phyloP scores from a whole-genome alignment of 78 protist genomes.

The Speleostelium caveatum region DNA sequence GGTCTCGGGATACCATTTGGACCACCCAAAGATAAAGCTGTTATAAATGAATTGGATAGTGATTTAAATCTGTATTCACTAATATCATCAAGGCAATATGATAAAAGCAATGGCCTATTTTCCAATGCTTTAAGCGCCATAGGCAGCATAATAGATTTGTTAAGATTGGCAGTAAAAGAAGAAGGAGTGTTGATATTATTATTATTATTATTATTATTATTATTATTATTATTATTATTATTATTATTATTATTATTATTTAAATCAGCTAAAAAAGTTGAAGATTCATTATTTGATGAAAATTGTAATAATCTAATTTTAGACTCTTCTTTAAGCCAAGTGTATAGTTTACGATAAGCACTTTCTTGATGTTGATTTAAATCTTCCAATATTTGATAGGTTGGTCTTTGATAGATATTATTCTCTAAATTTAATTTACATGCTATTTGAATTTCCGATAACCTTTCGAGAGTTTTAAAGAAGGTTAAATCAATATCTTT shows the following conservation, averaged over 20 bases:
- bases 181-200: neutral
- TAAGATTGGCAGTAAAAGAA: neutral
- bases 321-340: conserved; percentile 45
- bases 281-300: neutral
- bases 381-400: conserved; percentile 41
- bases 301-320: neutral
- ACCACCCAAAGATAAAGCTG: conserved; percentile 86
- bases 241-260: too few species aligned
- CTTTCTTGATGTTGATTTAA: conserved; percentile 66
- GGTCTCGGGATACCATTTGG: conserved; percentile 87
- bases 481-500: conserved; percentile 42
- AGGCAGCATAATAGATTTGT: neutral
- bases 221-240: too few species aligned
- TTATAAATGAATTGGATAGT: conserved; percentile 48
- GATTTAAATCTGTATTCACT: conserved; percentile 17
- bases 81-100: conserved; percentile 43
- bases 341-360: conserved; percentile 58
- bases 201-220: too few species aligned
- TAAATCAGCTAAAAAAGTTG: neutral
- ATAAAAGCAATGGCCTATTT: conserved; percentile 28
- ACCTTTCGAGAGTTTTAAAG: conserved; percentile 19
- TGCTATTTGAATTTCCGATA: conserved; percentile 49
- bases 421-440: conserved; percentile 36
- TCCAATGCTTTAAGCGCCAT: conserved; percentile 42
- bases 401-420: conserved; percentile 54